These are phyloP conservation scores for Coemansia sp. DNA, from an alignment of 192 early-diverging fungal species.

Conservation along the genomic window DNA sequence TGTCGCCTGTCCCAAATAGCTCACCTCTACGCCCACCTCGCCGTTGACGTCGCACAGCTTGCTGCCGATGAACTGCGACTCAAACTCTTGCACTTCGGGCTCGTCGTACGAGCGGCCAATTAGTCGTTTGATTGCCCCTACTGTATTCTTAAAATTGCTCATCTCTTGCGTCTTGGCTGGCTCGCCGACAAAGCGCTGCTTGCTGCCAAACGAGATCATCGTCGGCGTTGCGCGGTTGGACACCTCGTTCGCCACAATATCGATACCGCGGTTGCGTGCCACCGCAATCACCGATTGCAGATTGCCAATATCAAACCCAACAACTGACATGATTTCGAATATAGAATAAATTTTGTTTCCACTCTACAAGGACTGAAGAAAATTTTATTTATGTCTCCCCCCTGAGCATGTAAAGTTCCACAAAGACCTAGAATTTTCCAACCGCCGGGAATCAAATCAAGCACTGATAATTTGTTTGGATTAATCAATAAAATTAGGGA, in stretches of 20 bases:
- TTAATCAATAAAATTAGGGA: constrained; percentile 8
- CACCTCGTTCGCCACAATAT: constrained; percentile 95
- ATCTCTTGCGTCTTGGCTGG: constrained; percentile 92
- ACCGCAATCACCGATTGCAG: constrained; percentile 95
- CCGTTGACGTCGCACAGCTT: constrained; percentile 76
- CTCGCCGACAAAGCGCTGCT: constrained; percentile 95
- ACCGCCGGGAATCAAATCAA: no score
- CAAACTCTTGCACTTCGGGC: constrained; percentile 77
- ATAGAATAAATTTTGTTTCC: constrained; percentile 3
- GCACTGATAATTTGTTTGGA: no score
- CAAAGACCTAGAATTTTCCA: no score
- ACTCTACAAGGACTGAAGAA: not conserved
- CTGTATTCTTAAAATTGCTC: constrained; percentile 97
- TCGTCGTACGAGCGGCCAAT: constrained; percentile 82
- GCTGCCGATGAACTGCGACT: constrained; percentile 80
- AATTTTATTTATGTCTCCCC: no score
- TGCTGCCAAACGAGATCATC: constrained; percentile 89
- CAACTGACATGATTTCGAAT: constrained; percentile 40
- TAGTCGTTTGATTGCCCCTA: constrained; percentile 85
- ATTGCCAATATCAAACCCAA: constrained; percentile 97
- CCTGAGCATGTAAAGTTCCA: no score
- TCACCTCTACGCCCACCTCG: constrained; percentile 83
- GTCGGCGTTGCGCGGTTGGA: constrained; percentile 95
- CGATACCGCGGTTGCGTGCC: constrained; percentile 96
- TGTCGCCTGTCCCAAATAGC: constrained; percentile 73